Conservation (phyloP, 2,329 filamentous ascomycete species). For the Cladophialophora bantiana region DNA sequence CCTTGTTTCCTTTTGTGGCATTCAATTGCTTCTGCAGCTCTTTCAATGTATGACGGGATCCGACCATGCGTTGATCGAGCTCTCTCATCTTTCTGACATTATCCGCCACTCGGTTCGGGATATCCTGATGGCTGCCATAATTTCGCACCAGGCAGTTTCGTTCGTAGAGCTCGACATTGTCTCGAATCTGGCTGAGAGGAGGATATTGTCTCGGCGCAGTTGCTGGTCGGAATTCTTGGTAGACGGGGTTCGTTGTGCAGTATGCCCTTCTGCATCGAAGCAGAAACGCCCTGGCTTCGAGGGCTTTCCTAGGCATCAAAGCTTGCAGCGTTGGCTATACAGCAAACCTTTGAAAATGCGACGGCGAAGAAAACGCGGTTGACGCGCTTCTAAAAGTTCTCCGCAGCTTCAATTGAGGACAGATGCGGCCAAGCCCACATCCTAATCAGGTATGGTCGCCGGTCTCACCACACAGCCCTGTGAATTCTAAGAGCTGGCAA, state of each 20-base stretch:
- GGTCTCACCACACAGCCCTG: background rate
- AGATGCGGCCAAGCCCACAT: background rate
- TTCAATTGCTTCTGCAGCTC: slow-evolving; percentile 52
- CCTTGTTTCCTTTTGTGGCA: slow-evolving; percentile 43
- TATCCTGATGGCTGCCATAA: slow-evolving; percentile 65
- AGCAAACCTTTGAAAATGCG: background rate
- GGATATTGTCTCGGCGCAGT: slow-evolving; percentile 79
- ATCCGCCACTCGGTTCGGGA: slow-evolving; percentile 59
- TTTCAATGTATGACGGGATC: slow-evolving; percentile 53
- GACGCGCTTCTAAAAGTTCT: background rate
- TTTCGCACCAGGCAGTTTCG: slow-evolving; percentile 86
- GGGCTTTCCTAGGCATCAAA: slow-evolving; percentile 21
- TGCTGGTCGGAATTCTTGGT: slow-evolving; percentile 60
- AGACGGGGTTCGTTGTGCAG: slow-evolving; percentile 16
- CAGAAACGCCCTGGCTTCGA: slow-evolving; percentile 29
- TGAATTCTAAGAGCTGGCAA: background rate
- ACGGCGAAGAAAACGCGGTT: background rate
- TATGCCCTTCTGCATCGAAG: slow-evolving; percentile 34
- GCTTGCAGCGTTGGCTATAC: background rate
- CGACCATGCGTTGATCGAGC: slow-evolving; percentile 51
- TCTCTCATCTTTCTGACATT: slow-evolving; percentile 48
- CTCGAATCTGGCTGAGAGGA: slow-evolving; percentile 88
- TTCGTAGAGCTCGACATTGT: slow-evolving; percentile 80
- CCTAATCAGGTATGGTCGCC: background rate
- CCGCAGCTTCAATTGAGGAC: background rate